phyloP scores from a whole-genome alignment of 176 grass and related monocot species.

The Puccinellia tenuiflora region DNA sequence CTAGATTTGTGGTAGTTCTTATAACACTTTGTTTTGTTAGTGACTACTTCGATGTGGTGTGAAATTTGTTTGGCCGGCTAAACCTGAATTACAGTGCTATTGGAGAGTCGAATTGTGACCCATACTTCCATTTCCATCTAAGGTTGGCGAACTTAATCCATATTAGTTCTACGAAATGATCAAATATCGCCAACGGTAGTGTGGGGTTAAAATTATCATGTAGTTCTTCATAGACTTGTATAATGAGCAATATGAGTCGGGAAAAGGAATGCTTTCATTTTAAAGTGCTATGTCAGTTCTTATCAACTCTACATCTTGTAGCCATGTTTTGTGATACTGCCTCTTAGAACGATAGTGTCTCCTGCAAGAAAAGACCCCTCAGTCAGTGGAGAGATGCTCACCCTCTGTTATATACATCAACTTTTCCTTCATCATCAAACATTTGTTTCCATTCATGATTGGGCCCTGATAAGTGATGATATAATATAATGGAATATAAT shows the following conservation, averaged over 20 bases:
- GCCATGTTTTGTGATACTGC: neutral
- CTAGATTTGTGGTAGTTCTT: neutral
- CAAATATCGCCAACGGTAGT: neutral
- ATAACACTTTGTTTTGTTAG: neutral
- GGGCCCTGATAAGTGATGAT: neutral
- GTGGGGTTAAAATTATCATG: neutral
- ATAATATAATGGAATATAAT: slow-evolving; percentile 3
- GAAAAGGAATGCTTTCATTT: neutral
- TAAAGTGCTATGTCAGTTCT: neutral
- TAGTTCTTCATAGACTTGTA: neutral
- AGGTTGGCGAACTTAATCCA: neutral
- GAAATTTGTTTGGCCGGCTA: neutral
- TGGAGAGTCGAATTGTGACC: neutral
- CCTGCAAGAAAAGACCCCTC: neutral
- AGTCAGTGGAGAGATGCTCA: neutral
- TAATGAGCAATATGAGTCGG: neutral
- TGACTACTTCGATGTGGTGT: neutral
- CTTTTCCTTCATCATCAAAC: neutral
- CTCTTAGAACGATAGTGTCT: neutral
- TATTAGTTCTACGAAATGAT: neutral
- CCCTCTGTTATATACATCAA: neutral
- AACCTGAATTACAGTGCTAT: neutral
- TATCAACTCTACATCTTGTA: neutral
- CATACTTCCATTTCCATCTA: neutral
- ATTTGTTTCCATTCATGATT: neutral